Base-by-base conservation (phyloP, 306 rosid genomes). In the Vigna trinervia region DNA sequence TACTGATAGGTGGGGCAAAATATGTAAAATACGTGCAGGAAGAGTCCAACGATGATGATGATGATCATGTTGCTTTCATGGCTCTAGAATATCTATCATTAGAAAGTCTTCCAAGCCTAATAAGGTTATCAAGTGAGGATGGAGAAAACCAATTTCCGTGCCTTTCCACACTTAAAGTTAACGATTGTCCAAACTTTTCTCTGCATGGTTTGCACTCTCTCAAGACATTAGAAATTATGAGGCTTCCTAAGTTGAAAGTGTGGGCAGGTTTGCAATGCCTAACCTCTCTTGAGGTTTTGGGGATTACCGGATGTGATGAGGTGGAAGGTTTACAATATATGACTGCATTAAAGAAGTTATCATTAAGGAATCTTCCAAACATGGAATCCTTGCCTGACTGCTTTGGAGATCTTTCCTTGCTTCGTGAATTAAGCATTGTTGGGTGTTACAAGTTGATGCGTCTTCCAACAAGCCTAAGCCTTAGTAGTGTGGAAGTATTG, bases 311-410 rank as follows among this genome's bases (percentile, higher is more conserved):
- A 0, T 69, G 45, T 17, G 19, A 50, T 17, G 26, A 39, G 2
- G 73, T 70, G 20, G 84, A 83, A n/a, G 59, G 20, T 34, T n/a
- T 79, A 34, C 66, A 71, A 23, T 76, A 75, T 53, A 47, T 64
- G 52, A 45, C 71, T 15, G 2, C 60, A n/a, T 32, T 75, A 0
- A 11, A 8, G 50, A 14, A n/a, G 0, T 75, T 79, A 22, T 0
- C 0, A 0, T 20, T 83, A 15, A 0, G 0, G 8, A 9, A 22
- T 69, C 75, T 83, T 17, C 75, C 41, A 36, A 34, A 79, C 20
- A 41, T 78, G 19, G 12, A 4, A 34, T 61, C 45, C 22, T 36
- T 79, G 59, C 78, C 81, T 43, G 43, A 78, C 2, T 74, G 74
- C 50, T 78, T 83, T 8, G 83, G 81, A 60, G 68, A 53, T 23